Evolutionary conservation across 805 yeast genomes (phyloP), one percentile per base, ranked within the genome.

Genomic region (Cephaloascus fragrans): DNA sequence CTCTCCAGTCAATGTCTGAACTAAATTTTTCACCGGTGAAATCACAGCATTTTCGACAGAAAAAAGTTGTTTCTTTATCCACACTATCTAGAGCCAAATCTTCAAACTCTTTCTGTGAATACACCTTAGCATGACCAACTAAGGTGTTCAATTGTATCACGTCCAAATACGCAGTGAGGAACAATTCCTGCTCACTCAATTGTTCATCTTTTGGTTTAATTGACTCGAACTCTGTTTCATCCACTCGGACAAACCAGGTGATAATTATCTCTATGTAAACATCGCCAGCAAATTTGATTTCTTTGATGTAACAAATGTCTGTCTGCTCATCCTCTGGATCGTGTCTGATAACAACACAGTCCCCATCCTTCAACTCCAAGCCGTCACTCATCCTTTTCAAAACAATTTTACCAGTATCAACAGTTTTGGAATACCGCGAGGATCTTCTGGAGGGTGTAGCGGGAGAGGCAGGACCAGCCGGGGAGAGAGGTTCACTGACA

Each of bases 331-430:
- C 57, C 1, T 43, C 50, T 3, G 57, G 57, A 39, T 61, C 62
- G 26, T 52, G 49, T 26, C 56, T 56, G 33, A 72, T 59, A 6
- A 76, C 51, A 0, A 80, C 49, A 31, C 72, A 59, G 44, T 75
- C 80, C 3, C 88, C 88, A 8, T 64, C 62, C 19, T 62, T 61
- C 17, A 81, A 46, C 35, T 62, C 69, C 29, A 76, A 43, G 3
- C 65, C 72, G 52, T 77, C 84, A 0, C 46, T 49, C 8, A 56
- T 64, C 41, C 80, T 57, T 39, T 54, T 59, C 18, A 77, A 47
- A 3, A 53, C 41, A 10, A 65, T 50, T 9, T 38, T 36, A 14
- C 18, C 37, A n/a, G 29, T 16, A 19, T 36, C 34, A 9, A 12
- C 19, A 9, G 15, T 31, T 14, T 16, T 36, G 18, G 38, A 34